A percentile compares a stretch with the other conserved stretches of the same genome.
Evolutionary conservation across 768 basidiomycete species (phyloP).

Genomic region (Sporobolomyces phaffii): DNA sequence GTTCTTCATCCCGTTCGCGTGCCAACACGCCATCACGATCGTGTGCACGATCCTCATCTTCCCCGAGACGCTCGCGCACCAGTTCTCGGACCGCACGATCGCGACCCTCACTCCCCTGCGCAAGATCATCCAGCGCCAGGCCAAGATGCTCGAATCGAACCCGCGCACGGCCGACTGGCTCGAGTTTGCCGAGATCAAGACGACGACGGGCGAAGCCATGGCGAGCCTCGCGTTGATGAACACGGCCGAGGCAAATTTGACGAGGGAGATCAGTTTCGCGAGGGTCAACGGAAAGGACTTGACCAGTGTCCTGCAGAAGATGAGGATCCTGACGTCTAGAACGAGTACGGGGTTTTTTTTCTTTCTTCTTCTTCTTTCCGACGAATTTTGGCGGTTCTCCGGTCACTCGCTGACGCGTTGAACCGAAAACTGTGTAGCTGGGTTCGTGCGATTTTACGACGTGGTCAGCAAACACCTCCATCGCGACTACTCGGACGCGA

Average conservation of each 20-base stretch:
- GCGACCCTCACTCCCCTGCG: constrained; percentile 30
- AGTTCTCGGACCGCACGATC: constrained; percentile 39
- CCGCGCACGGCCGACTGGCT: constrained; percentile 36
- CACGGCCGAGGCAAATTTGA: constrained; percentile 25
- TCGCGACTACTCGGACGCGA: constrained; percentile 30
- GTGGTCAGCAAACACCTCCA: constrained; percentile 38
- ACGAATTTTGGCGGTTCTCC: too few relatives aligned
- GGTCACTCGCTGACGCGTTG: background rate
- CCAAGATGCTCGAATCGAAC: constrained; percentile 25
- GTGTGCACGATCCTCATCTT: constrained; percentile 39
- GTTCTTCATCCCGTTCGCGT: constrained; percentile 40
- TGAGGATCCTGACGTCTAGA: constrained; percentile 20
- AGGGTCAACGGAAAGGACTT: constrained; percentile 32
- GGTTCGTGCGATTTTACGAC: constrained; percentile 36
- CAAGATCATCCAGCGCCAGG: constrained; percentile 17
- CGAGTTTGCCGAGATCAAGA: constrained; percentile 20
- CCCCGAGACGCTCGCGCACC: constrained; percentile 42
- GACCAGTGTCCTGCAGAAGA: constrained; percentile 17
- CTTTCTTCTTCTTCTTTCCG: background rate
- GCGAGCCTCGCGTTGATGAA: constrained; percentile 18
- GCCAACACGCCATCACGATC: constrained; percentile 40
- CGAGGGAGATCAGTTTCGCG: constrained; percentile 31
- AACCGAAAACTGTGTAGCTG: constrained; percentile 1
- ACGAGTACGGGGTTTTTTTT: constrained; percentile 13
- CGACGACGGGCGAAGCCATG: constrained; percentile 14